Percentiles rank a stretch among this genome's conserved stretches.
phyloP scores from a whole-genome alignment of 2,329 filamentous ascomycete genomes.

The Pezicula rhizophila region DNA sequence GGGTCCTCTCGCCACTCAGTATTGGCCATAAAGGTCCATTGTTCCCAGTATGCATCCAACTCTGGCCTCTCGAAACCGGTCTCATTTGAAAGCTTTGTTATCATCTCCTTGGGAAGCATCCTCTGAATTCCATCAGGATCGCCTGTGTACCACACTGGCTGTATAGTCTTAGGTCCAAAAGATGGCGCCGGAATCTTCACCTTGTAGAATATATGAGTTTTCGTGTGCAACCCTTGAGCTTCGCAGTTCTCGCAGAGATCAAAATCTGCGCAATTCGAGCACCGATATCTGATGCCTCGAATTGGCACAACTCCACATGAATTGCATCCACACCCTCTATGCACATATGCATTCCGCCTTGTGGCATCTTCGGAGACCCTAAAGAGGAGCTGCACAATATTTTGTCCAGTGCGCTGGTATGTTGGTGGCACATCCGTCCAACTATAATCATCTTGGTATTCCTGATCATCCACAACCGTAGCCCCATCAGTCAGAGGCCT shows the following conservation, averaged over 20 bases:
- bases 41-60: conserved; percentile 90
- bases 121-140: conserved; percentile 68
- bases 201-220: conserved; percentile 96
- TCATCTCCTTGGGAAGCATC: conserved; percentile 60
- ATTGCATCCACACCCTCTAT: conserved; percentile 89
- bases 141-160: conserved; percentile 82
- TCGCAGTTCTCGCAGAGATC: conserved; percentile 95
- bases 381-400: conserved; percentile 79
- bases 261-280: conserved; percentile 92
- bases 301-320: conserved; percentile 84
- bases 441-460: conserved; percentile 18
- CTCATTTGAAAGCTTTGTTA: conserved; percentile 62
- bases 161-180: conserved; percentile 72
- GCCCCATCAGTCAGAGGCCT: conserved; percentile 25
- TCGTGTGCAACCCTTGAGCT: conserved; percentile 64
- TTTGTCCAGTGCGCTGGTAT: conserved; percentile 57
- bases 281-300: conserved; percentile 85
- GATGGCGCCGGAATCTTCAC: conserved; percentile 84
- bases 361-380: conserved; percentile 92
- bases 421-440: conserved; percentile 21
- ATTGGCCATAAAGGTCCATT: conserved; percentile 91
- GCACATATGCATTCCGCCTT: conserved; percentile 79
- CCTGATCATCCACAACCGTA: conserved; percentile 24
- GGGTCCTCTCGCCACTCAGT: conserved; percentile 79
- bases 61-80: conserved; percentile 80